Evolutionary conservation across 345 rosid species (phyloP).

Genomic region (Luvunga scandens): DNA sequence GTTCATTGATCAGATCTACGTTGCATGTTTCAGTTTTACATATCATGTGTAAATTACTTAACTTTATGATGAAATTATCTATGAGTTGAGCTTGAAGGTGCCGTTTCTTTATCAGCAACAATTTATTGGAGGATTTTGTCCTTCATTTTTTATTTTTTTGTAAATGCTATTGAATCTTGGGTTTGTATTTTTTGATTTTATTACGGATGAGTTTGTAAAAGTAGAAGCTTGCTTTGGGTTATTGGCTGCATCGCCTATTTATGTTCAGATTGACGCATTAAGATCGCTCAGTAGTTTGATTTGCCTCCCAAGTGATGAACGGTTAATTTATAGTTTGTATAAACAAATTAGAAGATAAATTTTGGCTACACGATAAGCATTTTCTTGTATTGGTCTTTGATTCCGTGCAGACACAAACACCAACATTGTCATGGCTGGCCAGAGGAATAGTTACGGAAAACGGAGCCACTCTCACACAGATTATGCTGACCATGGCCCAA

Average conservation of each 20-base stretch:
- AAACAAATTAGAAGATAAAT: background rate
- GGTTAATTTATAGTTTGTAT: background rate
- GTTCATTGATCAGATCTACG: constrained; percentile 3
- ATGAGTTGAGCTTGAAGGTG: background rate
- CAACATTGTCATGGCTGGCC: constrained; percentile 59
- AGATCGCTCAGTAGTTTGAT: background rate
- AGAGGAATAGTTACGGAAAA: constrained; percentile 77
- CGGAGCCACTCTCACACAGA: constrained; percentile 76
- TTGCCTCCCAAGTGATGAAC: background rate
- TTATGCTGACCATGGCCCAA: constrained; percentile 53
- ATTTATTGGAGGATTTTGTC: background rate
- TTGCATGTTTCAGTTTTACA: background rate
- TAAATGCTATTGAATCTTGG: background rate
- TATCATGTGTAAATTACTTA: background rate
- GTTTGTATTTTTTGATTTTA: background rate
- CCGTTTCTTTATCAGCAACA: background rate
- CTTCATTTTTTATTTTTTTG: background rate
- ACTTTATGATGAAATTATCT: background rate
- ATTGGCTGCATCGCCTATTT: background rate
- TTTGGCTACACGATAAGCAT: background rate
- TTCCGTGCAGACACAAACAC: constrained; percentile 13
- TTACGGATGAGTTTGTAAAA: background rate
- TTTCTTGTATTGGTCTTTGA: constrained; percentile 1
- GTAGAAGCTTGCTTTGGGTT: background rate
- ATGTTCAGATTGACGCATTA: background rate